Evolutionary conservation across 2,329 filamentous ascomycete species (phyloP), one percentile per base, ranked within the genome.

Genomic region (Cladophialophora psammophila): DNA sequence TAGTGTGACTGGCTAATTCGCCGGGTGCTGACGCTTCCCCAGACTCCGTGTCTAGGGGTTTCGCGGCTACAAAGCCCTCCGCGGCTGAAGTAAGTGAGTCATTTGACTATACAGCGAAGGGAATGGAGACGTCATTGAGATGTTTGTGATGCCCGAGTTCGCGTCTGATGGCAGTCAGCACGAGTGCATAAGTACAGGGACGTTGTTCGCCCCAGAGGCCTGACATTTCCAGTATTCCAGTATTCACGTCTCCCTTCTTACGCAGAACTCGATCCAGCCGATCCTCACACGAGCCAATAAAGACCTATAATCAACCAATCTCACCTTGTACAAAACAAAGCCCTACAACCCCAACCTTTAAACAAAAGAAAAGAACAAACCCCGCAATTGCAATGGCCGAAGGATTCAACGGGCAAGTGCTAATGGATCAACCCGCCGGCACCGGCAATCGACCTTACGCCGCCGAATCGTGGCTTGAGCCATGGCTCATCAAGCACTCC

Each of bases 401-500:
- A 58, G 62, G 35, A 42, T 72, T 65, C 53, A 70, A 67, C 53
- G 68, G 64, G 35, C 40, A 69, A 60, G 66, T 66, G 53, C 59
- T 61, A 9, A 66, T 70, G 58, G 70, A 72, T 59, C 69, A 71
- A 52, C 67, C 67, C 26, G 65, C 59, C 13, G 69, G 67, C 38
- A 45, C 66, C 13, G 55, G 56, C 61, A 66, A 59, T n/a, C 65
- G 66, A 42, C 67, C 69, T 9, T 64, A 69, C 56, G 70, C 70
- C 36, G 66, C 70, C 34, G 70, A 72, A 20, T 59, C 70, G 2
- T 72, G 68, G 68, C 55, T 72, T n/a, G 70, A 72, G 50, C 70
- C 70, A 31, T 71, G 69, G 69, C 70, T 72, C 60, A 66, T 70
- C 64, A 70, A 70, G 38, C 68, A 72, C 56, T 68, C 65, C 10